Evolutionary conservation across 805 yeast species (phyloP).

Genomic region (Cyberlindnera mrakii): DNA sequence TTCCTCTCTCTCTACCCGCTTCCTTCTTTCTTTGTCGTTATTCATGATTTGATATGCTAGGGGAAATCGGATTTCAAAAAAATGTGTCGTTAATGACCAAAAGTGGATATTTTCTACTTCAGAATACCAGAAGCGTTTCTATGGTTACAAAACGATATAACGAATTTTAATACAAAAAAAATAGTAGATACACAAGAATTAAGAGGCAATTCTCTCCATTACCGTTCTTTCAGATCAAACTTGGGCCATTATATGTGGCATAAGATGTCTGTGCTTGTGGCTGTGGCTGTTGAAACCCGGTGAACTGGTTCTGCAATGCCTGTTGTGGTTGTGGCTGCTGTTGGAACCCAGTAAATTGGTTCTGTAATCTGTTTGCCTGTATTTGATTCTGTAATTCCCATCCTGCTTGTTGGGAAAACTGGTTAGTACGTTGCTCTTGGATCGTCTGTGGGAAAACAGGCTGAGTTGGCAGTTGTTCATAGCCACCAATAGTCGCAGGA

Average conservation of each 20-base stretch:
- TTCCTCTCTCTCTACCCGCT: too few species aligned
- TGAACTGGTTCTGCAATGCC: slow-evolving; percentile 12
- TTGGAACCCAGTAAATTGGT: slow-evolving; percentile 1
- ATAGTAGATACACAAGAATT: background rate
- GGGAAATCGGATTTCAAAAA: too few species aligned
- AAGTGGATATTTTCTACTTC: too few species aligned
- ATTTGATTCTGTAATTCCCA: slow-evolving; percentile 27
- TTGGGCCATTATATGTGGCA: slow-evolving; percentile 12
- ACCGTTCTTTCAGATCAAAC: slow-evolving; percentile 7
- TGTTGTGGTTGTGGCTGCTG: background rate
- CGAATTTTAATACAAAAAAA: background rate
- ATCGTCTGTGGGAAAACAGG: slow-evolving; percentile 68
- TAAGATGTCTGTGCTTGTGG: slow-evolving; percentile 9
- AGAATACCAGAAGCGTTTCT: too few species aligned
- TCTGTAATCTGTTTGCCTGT: slow-evolving; percentile 14
- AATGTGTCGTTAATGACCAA: too few species aligned
- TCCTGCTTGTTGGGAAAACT: slow-evolving; percentile 33
- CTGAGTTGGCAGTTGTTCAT: slow-evolving; percentile 57
- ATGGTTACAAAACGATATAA: too few species aligned
- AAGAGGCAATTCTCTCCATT: too few species aligned
- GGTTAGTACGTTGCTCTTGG: slow-evolving; percentile 31
- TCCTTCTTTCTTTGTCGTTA: too few species aligned
- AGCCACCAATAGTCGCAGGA: slow-evolving; percentile 61
- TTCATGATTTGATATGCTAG: too few species aligned
- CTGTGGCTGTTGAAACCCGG: slow-evolving; percentile 10